A percentile compares a stretch with the other conserved stretches of the same genome.
Evolutionary conservation across 164 flowering plant genomes (phyloP).

Genomic region (Berberis vulgaris): DNA sequence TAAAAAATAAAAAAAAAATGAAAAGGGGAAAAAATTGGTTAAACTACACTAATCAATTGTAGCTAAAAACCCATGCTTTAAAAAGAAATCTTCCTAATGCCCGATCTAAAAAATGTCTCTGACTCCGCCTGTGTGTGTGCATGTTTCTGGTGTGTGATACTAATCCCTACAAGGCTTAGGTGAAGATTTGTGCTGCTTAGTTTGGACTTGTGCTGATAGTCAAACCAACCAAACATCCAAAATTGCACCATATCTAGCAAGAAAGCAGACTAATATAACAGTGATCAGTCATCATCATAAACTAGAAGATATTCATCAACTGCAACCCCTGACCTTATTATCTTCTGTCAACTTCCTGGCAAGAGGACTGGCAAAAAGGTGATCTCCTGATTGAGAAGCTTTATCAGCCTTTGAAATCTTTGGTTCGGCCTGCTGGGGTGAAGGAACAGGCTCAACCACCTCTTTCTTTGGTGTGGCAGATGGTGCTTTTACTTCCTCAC

Average conservation of each 20-base stretch:
- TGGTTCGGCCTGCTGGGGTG: slow-evolving; percentile 46
- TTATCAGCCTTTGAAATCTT: slow-evolving; percentile 34
- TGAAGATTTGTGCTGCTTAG: not conserved
- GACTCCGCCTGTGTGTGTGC: too few relatives aligned
- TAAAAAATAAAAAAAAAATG: too few relatives aligned
- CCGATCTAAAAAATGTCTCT: too few relatives aligned
- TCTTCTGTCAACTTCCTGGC: slow-evolving; percentile 94
- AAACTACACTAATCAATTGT: too few relatives aligned
- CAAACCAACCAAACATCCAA: not conserved
- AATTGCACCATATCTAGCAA: too few relatives aligned
- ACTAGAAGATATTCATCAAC: not conserved
- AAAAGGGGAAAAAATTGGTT: too few relatives aligned
- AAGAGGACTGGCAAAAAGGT: slow-evolving; percentile 82
- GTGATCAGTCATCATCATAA: not conserved
- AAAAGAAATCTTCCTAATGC: too few relatives aligned
- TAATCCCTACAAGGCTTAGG: not conserved
- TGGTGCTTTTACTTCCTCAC: slow-evolving; percentile 32
- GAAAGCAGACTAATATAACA: not conserved
- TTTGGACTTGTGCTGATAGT: not conserved
- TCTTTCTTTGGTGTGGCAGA: slow-evolving; percentile 49
- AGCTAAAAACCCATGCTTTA: too few relatives aligned
- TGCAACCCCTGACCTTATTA: slow-evolving; percentile 38
- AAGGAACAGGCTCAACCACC: slow-evolving; percentile 30
- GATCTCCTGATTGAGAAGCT: slow-evolving; percentile 43
- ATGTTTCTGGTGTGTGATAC: too few relatives aligned